A percentile compares a stretch with the other conserved stretches of the same genome.
Evolutionary conservation across 2,329 filamentous ascomycete species (phyloP).

Genomic region (Trichoderma hamatum): DNA sequence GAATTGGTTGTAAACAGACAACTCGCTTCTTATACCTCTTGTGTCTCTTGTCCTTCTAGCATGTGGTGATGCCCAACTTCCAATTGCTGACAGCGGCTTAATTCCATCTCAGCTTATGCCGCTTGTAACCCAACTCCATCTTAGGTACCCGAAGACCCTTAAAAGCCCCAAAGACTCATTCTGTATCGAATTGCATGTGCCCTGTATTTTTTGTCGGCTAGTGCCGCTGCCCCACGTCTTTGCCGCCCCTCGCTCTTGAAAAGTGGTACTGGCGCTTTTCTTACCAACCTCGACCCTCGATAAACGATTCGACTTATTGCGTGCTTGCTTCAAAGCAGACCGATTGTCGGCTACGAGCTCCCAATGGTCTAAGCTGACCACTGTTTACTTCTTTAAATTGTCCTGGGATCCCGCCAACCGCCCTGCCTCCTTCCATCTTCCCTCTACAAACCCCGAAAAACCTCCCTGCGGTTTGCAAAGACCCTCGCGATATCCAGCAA

Average conservation of each 20-base stretch:
- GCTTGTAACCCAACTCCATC: neutral
- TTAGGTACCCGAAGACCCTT: neutral
- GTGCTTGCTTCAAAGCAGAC: constrained; percentile 4
- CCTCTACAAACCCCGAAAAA: neutral
- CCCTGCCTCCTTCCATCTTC: neutral
- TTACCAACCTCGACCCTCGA: neutral
- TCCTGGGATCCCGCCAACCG: neutral
- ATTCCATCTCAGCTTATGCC: neutral
- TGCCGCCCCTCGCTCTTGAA: neutral
- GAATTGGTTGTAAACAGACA: neutral
- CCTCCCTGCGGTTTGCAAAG: neutral
- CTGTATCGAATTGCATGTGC: neutral
- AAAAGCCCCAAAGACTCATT: neutral
- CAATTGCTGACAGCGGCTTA: neutral
- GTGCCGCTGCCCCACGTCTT: constrained; percentile 26
- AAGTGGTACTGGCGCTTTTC: neutral
- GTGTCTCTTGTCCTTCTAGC: neutral
- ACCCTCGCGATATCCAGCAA: constrained; percentile 19
- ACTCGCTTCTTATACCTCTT: neutral
- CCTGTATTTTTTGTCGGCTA: neutral
- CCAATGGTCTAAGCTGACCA: neutral
- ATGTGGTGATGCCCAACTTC: neutral
- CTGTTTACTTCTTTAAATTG: neutral
- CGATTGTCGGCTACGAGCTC: neutral
- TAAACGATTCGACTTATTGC: neutral